Conservation (phyloP, 2,329 filamentous ascomycete genomes). For the Balansia obtecta region DNA sequence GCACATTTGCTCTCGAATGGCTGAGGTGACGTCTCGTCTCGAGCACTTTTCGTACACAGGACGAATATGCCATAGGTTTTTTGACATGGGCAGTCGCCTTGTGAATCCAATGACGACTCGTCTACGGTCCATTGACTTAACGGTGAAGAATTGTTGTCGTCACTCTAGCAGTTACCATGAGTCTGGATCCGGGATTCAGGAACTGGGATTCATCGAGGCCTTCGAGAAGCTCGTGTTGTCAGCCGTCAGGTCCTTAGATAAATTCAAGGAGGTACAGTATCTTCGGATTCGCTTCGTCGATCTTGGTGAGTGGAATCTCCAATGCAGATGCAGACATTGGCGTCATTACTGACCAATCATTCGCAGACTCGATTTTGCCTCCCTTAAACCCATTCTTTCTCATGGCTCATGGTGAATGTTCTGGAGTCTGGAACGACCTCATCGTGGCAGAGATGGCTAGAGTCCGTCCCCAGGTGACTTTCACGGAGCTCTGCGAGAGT, state of each 20-base stretch:
- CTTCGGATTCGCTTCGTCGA: slow-evolving; percentile 65
- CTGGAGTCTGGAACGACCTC: slow-evolving; percentile 59
- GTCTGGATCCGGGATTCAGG: slow-evolving; percentile 56
- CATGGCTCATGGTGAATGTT: slow-evolving; percentile 45
- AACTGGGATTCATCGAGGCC: slow-evolving; percentile 57
- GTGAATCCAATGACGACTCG: slow-evolving; percentile 34
- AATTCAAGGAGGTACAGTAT: slow-evolving; percentile 46
- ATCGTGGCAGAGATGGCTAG: slow-evolving; percentile 50
- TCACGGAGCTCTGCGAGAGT: slow-evolving; percentile 50
- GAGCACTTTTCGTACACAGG: slow-evolving; percentile 63
- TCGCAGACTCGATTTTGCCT: slow-evolving; percentile 53
- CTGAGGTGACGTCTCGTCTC: slow-evolving; percentile 44
- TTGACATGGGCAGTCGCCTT: slow-evolving; percentile 41
- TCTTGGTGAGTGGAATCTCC: slow-evolving; percentile 35
- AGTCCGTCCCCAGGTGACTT: slow-evolving; percentile 45
- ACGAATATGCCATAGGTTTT: slow-evolving; percentile 57
- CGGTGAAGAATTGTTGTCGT: slow-evolving; percentile 64
- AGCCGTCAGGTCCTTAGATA: slow-evolving; percentile 47
- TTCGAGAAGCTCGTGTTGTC: slow-evolving; percentile 58
- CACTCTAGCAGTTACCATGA: slow-evolving; percentile 43
- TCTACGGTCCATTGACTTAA: slow-evolving; percentile 56
- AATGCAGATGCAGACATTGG: slow-evolving; percentile 6
- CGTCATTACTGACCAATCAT: slow-evolving; percentile 8
- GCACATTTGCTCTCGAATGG: slow-evolving; percentile 55
- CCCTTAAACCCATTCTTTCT: slow-evolving; percentile 63